Evolutionary conservation across 768 basidiomycete species (phyloP).

Genomic region (Podaxis sp.): DNA sequence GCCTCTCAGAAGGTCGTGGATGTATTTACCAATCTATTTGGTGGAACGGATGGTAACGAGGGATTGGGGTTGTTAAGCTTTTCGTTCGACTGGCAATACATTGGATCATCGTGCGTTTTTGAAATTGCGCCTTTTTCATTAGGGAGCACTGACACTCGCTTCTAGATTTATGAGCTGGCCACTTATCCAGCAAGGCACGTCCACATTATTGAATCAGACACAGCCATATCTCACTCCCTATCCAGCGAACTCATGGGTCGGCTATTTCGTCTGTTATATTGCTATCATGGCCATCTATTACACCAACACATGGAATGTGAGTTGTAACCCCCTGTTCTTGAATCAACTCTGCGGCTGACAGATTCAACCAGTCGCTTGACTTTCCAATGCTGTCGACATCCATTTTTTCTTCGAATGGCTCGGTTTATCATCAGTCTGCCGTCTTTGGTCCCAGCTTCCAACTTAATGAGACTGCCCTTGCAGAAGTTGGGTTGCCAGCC

Average conservation of each 20-base stretch:
- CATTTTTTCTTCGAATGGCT: constrained; percentile 51
- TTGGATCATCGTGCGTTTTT: constrained; percentile 36
- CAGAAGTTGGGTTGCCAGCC: constrained; percentile 43
- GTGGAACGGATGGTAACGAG: constrained; percentile 64
- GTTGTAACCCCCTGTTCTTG: constrained; percentile 10
- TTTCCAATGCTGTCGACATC: constrained; percentile 62
- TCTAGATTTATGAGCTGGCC: constrained; percentile 49
- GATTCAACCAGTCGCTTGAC: constrained; percentile 34
- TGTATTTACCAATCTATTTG: constrained; percentile 60
- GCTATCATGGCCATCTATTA: constrained; percentile 56
- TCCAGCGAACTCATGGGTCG: constrained; percentile 55
- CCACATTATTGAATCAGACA: background rate
- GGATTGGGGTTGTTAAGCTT: constrained; percentile 58
- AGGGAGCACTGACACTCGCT: constrained; percentile 4
- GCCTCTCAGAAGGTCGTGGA: constrained; percentile 37
- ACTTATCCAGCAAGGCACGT: constrained; percentile 48
- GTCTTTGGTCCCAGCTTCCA: constrained; percentile 49
- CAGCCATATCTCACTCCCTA: background rate
- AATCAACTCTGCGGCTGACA: background rate
- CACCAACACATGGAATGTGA: constrained; percentile 56
- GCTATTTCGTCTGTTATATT: constrained; percentile 47
- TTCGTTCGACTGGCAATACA: constrained; percentile 69
- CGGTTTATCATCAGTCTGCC: constrained; percentile 46
- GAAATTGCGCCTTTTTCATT: background rate
- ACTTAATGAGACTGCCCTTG: constrained; percentile 51